Evolutionary conservation across 2,329 filamentous ascomycete genomes (phyloP).

Genomic region (Arthroderma sp.): DNA sequence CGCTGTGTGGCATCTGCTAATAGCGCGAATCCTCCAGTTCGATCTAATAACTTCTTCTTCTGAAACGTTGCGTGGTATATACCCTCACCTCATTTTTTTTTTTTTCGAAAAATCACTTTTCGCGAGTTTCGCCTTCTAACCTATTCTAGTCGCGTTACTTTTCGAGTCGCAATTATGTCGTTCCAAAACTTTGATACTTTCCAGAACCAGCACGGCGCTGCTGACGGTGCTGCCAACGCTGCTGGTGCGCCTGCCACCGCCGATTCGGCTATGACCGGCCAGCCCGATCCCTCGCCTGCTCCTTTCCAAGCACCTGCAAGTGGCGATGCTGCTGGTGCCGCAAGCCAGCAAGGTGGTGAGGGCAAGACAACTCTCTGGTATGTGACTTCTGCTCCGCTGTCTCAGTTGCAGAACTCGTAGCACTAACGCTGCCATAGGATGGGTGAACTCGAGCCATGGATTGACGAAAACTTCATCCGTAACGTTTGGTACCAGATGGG

Average conservation of each 20-base stretch:
- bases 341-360: constrained; percentile 38
- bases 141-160: no score
- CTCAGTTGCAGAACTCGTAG: neutral
- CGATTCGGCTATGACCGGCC: constrained; percentile 42
- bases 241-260: constrained; percentile 35
- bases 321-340: constrained; percentile 29
- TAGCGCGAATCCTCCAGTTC: no score
- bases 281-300: constrained; percentile 43
- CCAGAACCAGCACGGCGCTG: constrained; percentile 46
- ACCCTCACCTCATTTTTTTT: neutral
- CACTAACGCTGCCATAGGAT: constrained; percentile 49
- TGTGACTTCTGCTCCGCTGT: constrained; percentile 12
- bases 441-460: constrained; percentile 98
- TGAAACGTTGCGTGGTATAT: no score
- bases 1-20: no score
- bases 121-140: no score
- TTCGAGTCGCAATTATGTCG: constrained; percentile 40
- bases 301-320: constrained; percentile 36
- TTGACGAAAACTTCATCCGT: constrained; percentile 97
- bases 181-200: constrained; percentile 54
- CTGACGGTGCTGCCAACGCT: constrained; percentile 38
- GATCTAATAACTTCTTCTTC: no score
- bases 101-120: neutral
- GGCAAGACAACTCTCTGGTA: constrained; percentile 46
- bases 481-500: constrained; percentile 88